Evolutionary conservation across 192 early-diverging fungal species (phyloP).

Genomic region (Backusella circina): DNA sequence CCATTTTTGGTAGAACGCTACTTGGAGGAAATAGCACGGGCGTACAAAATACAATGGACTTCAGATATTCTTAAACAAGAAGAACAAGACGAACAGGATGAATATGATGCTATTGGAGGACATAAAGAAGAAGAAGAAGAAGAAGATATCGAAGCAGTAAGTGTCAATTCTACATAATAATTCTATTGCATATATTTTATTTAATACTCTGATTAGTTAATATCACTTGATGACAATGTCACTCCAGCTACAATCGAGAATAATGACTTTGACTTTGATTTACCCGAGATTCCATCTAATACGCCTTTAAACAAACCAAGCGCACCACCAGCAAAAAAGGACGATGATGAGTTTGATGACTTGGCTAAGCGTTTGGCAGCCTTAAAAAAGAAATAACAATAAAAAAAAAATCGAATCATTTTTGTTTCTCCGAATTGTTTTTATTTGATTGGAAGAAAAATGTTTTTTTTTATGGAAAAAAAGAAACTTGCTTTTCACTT

Average conservation of each 20-base stretch:
- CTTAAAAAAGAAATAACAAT: conserved; percentile 47
- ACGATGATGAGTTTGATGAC: conserved; percentile 56
- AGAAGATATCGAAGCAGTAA: background rate
- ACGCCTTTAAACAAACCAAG: conserved; percentile 18
- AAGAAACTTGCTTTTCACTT: background rate
- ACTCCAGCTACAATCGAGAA: background rate
- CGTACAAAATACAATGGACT: conserved; percentile 73
- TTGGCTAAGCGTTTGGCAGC: conserved; percentile 74
- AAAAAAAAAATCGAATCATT: background rate
- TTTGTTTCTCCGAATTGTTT: background rate
- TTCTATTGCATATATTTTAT: background rate
- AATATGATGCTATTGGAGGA: conserved; percentile 13
- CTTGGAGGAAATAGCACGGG: conserved; percentile 83
- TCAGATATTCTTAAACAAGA: conserved; percentile 44
- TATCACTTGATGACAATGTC: background rate
- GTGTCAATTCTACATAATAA: background rate
- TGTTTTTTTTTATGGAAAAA: background rate
- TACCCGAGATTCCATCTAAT: conserved; percentile 26
- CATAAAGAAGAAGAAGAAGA: background rate
- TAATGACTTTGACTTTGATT: conserved; percentile 1
- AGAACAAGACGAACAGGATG: conserved; percentile 21
- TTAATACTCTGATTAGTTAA: background rate
- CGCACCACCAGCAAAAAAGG: background rate
- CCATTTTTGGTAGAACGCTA: conserved; percentile 78
- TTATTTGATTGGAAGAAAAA: background rate